These are phyloP conservation scores for Zygosaccharomyces sapae DNA, from an alignment of 1,139 yeast species.

Conservation along the genomic window DNA sequence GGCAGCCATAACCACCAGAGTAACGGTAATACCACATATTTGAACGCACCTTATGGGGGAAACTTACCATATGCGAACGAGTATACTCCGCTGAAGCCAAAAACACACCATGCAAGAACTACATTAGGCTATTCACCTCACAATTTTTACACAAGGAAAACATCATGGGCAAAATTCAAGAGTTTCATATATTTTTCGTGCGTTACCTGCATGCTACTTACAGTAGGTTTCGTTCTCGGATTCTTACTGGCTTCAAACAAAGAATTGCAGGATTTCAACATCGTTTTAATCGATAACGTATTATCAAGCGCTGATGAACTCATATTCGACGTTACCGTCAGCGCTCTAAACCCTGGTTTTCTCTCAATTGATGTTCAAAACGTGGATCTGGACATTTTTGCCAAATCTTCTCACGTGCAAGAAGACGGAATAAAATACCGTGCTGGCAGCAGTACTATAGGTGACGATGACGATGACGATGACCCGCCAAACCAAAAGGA, in stretches of 20 bases:
- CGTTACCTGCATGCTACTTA: conserved; percentile 50
- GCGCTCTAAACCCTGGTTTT: conserved; percentile 86
- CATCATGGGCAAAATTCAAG: conserved; percentile 38
- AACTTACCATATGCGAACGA: conserved; percentile 9
- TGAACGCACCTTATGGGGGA: not conserved
- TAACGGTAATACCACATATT: not conserved
- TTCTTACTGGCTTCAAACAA: conserved; percentile 83
- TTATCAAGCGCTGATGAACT: conserved; percentile 82
- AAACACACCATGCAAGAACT: conserved; percentile 13
- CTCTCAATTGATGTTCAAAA: conserved; percentile 60
- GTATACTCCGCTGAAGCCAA: conserved; percentile 16
- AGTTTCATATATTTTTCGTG: conserved; percentile 55
- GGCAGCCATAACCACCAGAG: conserved; percentile 5
- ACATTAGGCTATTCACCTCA: conserved; percentile 58
- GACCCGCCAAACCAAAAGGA: conserved; percentile 35
- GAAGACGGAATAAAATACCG: conserved; percentile 14
- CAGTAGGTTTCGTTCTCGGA: conserved; percentile 75
- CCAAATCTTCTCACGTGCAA: conserved; percentile 57
- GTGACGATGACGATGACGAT: conserved; percentile 19
- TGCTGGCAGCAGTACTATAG: not conserved
- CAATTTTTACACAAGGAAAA: conserved; percentile 40
- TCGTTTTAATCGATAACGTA: conserved; percentile 60
- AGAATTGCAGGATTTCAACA: conserved; percentile 65
- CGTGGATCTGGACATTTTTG: conserved; percentile 82
- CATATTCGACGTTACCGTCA: conserved; percentile 70